Percentiles rank a stretch among this genome's conserved stretches.
Evolutionary conservation across 2,329 filamentous ascomycete species (phyloP).

Genomic region (Polychaeton citri): DNA sequence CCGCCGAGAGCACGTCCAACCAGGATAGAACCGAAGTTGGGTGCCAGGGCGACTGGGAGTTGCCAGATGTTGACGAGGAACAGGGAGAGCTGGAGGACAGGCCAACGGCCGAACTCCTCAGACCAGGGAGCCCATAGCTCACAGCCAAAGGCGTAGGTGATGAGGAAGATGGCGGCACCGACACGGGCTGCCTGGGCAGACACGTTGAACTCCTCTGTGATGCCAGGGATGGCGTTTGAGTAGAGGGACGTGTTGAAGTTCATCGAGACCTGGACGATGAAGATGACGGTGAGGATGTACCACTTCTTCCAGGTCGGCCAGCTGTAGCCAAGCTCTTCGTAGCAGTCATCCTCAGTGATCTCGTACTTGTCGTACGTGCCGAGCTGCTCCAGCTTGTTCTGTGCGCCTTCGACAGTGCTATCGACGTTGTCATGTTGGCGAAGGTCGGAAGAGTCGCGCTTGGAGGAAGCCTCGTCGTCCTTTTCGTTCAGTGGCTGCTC

Average conservation of each 20-base stretch:
- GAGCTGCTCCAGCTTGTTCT: conserved; percentile 15
- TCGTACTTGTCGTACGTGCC: conserved; percentile 31
- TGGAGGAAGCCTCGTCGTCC: conserved; percentile 8
- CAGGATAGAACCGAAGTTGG: conserved; percentile 33
- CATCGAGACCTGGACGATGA: conserved; percentile 43
- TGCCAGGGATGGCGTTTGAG: conserved; percentile 36
- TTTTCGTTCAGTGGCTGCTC: conserved; percentile 13
- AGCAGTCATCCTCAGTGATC: conserved; percentile 37
- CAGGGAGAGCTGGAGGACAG: conserved; percentile 37
- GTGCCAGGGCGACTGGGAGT: conserved; percentile 33
- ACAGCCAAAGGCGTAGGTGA: conserved; percentile 38
- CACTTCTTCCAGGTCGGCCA: conserved; percentile 41
- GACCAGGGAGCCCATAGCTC: conserved; percentile 42
- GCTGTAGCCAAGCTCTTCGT: conserved; percentile 35
- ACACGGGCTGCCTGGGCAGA: conserved; percentile 34
- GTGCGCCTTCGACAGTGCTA: conserved; percentile 5
- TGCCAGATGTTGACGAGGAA: conserved; percentile 44
- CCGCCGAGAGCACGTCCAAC: conserved; percentile 39
- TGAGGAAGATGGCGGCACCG: conserved; percentile 37
- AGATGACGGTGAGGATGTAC: conserved; percentile 38
- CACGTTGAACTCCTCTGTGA: conserved; percentile 33
- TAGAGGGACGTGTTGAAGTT: conserved; percentile 47
- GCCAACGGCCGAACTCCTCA: conserved; percentile 41
- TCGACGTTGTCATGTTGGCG: neutral
- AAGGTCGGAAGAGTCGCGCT: conserved; percentile 5